A percentile compares a stretch with the other conserved stretches of the same genome.
Conservation (phyloP, 805 yeast species). For the Nakazawaea anatomiae region DNA sequence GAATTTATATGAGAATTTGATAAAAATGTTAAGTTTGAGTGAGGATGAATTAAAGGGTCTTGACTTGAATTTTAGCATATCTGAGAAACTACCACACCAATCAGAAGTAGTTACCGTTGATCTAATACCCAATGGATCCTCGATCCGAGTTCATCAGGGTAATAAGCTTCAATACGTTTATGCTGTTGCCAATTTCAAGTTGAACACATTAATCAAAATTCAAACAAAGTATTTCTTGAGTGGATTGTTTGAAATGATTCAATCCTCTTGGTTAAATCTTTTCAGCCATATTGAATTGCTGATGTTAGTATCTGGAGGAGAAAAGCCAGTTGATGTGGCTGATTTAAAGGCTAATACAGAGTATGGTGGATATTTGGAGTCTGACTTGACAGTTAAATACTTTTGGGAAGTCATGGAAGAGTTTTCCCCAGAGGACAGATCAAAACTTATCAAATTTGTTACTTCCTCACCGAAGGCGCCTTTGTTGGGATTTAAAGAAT, state of each 20-base stretch:
- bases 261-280: constrained; percentile 73
- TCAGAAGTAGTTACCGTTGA: constrained; percentile 39
- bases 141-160: constrained; percentile 45
- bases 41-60: constrained; percentile 51
- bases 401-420: constrained; percentile 78
- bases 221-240: constrained; percentile 59
- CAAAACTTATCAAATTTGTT: constrained; percentile 74
- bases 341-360: constrained; percentile 63
- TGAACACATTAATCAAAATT: constrained; percentile 54
- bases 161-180: constrained; percentile 74
- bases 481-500: constrained; percentile 70
- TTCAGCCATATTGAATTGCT: constrained; percentile 83
- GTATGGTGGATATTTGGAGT: constrained; percentile 55
- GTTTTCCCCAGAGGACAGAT: constrained; percentile 54
- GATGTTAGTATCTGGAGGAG: constrained; percentile 77
- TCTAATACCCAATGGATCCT: constrained; percentile 55
- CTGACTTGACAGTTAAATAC: constrained; percentile 51
- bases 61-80: constrained; percentile 62
- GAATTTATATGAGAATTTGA: constrained; percentile 58
- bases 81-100: constrained; percentile 28
- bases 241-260: constrained; percentile 67
- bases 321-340: constrained; percentile 57
- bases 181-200: constrained; percentile 69
- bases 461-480: constrained; percentile 94
- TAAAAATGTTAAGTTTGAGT: constrained; percentile 51